A percentile compares a stretch with the other conserved stretches of the same genome.
These are phyloP conservation scores for Aspergillus costaricaensis DNA, from an alignment of 2,329 filamentous ascomycete species.

Conservation along the genomic window DNA sequence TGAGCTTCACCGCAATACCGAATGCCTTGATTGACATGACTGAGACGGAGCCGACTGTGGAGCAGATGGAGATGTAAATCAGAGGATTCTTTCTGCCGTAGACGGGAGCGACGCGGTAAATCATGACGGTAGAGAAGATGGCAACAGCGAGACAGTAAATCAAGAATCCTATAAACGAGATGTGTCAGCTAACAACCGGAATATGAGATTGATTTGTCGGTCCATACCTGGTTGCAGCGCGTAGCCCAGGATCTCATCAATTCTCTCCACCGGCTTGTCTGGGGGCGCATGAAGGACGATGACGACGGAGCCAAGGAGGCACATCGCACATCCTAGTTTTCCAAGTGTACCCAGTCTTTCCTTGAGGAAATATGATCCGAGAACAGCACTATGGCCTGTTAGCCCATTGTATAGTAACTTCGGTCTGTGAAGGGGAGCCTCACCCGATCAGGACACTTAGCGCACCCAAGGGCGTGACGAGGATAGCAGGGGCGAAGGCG, in stretches of 20 bases:
- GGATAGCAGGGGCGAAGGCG: constrained; percentile 96
- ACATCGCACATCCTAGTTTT: constrained; percentile 93
- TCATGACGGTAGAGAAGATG: constrained; percentile 88
- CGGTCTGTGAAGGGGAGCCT: constrained; percentile 23
- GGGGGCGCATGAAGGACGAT: constrained; percentile 97
- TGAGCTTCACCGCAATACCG: constrained; percentile 94
- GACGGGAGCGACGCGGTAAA: constrained; percentile 85
- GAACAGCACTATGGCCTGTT: constrained; percentile 64
- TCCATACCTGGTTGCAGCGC: constrained; percentile 83
- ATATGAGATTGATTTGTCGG: neutral
- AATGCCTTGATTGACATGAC: constrained; percentile 99
- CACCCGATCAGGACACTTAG: constrained; percentile 87
- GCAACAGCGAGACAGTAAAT: constrained; percentile 79
- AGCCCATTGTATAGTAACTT: constrained; percentile 16
- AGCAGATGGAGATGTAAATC: constrained; percentile 97
- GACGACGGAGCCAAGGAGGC: constrained; percentile 91
- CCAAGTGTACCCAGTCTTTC: constrained; percentile 89
- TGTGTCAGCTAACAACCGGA: constrained; percentile 4
- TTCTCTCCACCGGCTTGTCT: constrained; percentile 85
- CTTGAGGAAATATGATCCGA: constrained; percentile 91
- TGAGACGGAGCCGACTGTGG: constrained; percentile 91
- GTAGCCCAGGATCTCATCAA: constrained; percentile 88
- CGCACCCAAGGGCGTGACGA: constrained; percentile 92
- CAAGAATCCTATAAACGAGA: constrained; percentile 70
- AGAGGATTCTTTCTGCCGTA: constrained; percentile 95